phyloP scores from a whole-genome alignment of 139 green algal genomes.

The Coelastrella sp. region DNA sequence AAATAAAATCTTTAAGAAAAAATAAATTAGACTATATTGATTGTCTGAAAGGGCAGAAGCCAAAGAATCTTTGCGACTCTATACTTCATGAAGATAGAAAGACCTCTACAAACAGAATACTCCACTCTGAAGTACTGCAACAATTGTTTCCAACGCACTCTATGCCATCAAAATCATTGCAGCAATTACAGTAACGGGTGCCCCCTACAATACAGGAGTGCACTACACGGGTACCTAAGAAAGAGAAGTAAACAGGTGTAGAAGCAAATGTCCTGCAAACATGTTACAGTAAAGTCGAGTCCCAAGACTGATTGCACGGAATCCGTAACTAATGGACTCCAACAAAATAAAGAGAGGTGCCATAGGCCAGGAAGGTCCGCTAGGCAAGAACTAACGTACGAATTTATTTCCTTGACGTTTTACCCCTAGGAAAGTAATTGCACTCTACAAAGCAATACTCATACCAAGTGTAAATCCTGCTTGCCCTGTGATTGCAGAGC shows the following conservation, averaged over 20 bases:
- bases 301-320: conserved; percentile 18
- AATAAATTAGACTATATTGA: no score
- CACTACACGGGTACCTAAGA: conserved; percentile 19
- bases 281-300: conserved; percentile 45
- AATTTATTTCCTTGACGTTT: conserved; percentile 23
- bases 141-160: conserved; percentile 31
- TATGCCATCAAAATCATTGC: conserved; percentile 1
- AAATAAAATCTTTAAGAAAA: no score
- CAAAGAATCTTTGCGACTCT: conserved; percentile 32
- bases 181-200: no score
- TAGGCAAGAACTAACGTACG: conserved; percentile 36
- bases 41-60: neutral
- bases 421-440: conserved; percentile 29
- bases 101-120: conserved; percentile 3
- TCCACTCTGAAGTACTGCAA: conserved; percentile 41
- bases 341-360: conserved; percentile 33
- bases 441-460: conserved; percentile 29
- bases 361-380: conserved; percentile 36
- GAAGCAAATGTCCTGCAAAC: conserved; percentile 10
- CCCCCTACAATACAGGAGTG: no score
- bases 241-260: conserved; percentile 26
- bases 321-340: conserved; percentile 44
- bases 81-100: conserved; percentile 38
- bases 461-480: conserved; percentile 45
- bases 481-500: conserved; percentile 37